A percentile compares a stretch with the other conserved stretches of the same genome.
These are phyloP conservation scores for Penicillium sp. DNA, from an alignment of 2,329 filamentous ascomycete species.

Conservation along the genomic window DNA sequence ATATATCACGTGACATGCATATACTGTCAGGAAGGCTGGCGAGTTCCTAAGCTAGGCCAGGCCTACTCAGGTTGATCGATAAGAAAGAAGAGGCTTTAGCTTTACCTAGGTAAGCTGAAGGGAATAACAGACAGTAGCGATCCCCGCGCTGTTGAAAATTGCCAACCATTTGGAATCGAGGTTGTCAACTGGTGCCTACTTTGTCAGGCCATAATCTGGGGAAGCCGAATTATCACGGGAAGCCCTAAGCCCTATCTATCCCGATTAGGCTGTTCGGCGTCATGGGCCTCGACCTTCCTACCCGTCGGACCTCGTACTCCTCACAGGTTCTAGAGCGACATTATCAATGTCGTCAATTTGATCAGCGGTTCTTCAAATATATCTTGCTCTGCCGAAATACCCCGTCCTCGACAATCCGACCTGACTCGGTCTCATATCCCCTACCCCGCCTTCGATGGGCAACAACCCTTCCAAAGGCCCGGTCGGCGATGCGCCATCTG, in stretches of 20 bases:
- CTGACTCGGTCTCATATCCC: conserved; percentile 4
- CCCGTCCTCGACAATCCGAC: conserved; percentile 9
- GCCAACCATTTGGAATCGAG: no score
- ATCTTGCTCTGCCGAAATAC: not conserved
- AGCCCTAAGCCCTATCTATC: conserved; percentile 33
- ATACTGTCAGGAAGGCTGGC: no score
- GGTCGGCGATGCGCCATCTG: conserved; percentile 35
- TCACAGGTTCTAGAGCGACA: conserved; percentile 7
- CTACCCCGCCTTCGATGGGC: conserved; percentile 48
- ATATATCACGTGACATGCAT: no score
- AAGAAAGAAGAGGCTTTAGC: no score
- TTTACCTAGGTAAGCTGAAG: no score
- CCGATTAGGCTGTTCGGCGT: conserved; percentile 22
- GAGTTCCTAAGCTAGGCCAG: no score
- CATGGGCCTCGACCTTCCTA: conserved; percentile 24
- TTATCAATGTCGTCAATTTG: conserved; percentile 14
- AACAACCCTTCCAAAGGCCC: conserved; percentile 53
- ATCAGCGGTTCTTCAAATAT: not conserved
- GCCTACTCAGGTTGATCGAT: no score
- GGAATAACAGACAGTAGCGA: no score
- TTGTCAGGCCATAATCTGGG: conserved; percentile 12
- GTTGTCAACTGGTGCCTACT: no score
- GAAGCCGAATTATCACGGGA: conserved; percentile 19
- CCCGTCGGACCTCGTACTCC: not conserved
- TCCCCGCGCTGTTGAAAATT: no score